phyloP scores from a whole-genome alignment of 1,284 basidiomycete species.

The Garcileccinum viscosum region DNA sequence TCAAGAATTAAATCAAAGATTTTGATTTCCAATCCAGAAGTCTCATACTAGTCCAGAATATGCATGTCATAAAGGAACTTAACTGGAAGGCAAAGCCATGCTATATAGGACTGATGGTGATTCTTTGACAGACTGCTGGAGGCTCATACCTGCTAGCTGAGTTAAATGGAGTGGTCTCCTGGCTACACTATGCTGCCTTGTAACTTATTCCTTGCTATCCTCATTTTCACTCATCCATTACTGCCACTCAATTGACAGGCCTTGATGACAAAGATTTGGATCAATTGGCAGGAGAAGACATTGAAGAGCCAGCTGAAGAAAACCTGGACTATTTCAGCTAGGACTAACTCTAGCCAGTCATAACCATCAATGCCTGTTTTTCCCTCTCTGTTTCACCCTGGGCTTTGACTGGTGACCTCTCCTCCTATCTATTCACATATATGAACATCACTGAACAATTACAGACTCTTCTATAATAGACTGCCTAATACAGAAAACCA shows the following conservation, averaged over 20 bases:
- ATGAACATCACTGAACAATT: too few relatives aligned
- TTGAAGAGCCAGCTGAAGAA: not conserved
- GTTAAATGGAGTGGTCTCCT: not conserved
- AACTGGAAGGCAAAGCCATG: not conserved
- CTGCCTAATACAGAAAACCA: too few relatives aligned
- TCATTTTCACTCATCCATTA: not conserved
- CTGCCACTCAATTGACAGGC: not conserved
- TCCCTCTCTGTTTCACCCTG: too few relatives aligned
- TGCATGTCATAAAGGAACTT: not conserved
- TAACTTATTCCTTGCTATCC: not conserved
- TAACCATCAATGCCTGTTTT: too few relatives aligned
- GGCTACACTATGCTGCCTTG: not conserved
- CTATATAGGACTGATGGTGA: not conserved
- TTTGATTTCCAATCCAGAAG: not conserved
- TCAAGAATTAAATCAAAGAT: not conserved
- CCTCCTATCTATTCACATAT: too few relatives aligned
- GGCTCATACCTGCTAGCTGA: not conserved
- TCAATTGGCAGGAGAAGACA: not conserved
- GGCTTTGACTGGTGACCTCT: too few relatives aligned
- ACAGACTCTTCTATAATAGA: too few relatives aligned
- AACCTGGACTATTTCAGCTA: not conserved
- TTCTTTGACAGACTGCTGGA: not conserved
- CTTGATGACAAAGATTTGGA: not conserved
- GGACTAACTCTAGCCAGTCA: not conserved
- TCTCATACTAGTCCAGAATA: not conserved